These are phyloP conservation scores for Linum tenue DNA, from an alignment of 345 rosid genomes.

Conservation along the genomic window DNA sequence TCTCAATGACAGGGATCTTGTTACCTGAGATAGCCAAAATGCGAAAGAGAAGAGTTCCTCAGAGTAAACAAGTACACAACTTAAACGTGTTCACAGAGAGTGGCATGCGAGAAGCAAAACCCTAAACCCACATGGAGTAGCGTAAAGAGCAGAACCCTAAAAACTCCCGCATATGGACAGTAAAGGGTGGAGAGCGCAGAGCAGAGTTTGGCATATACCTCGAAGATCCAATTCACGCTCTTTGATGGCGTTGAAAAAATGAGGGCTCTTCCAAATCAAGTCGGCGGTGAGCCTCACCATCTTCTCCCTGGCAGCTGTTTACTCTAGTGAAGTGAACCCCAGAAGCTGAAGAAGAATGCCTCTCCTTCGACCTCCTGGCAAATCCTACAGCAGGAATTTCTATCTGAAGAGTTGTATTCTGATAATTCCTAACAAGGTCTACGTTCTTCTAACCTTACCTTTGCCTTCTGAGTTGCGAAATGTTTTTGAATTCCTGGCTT, in stretches of 20 bases:
- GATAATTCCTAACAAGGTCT: too few species aligned
- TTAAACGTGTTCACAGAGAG: background rate
- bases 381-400: too few species aligned
- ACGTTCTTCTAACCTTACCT: too few species aligned
- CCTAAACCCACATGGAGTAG: background rate
- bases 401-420: too few species aligned
- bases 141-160: background rate
- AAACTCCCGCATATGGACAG: background rate
- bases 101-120: background rate
- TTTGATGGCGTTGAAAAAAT: constrained; percentile 94
- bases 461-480: too few species aligned
- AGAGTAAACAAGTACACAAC: too few species aligned
- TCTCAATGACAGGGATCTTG: constrained; percentile 94
- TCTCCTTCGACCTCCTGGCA: background rate
- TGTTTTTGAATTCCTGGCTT: too few species aligned
- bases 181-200: background rate
- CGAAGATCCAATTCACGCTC: constrained; percentile 98
- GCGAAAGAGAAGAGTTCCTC: background rate
- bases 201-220: constrained; percentile 30
- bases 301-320: background rate
- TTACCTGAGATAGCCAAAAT: constrained; percentile 39
- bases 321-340: background rate
- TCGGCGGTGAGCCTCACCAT: constrained; percentile 99
- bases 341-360: background rate
- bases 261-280: constrained; percentile 96